These are phyloP conservation scores for Candida quercuum DNA, from an alignment of 805 yeast genomes.

Conservation along the genomic window DNA sequence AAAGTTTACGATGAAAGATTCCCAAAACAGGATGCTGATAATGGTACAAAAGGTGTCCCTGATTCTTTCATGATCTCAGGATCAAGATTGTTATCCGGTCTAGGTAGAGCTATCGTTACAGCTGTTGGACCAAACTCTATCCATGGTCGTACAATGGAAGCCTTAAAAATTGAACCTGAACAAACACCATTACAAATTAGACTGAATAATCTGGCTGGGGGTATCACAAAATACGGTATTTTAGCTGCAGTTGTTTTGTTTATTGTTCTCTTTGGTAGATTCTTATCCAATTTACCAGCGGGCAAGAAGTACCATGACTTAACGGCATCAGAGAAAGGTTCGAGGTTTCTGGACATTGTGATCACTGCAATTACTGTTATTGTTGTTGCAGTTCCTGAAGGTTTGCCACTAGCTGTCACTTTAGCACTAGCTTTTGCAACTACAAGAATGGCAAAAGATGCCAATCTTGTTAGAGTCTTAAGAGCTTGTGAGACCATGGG, in stretches of 20 bases:
- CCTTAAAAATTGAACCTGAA: conserved; percentile 71
- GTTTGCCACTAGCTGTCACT: conserved; percentile 95
- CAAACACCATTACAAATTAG: conserved; percentile 86
- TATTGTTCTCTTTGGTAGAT: conserved; percentile 71
- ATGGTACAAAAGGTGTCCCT: conserved; percentile 36
- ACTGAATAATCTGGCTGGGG: conserved; percentile 78
- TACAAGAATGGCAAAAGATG: conserved; percentile 95
- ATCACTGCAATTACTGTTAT: conserved; percentile 89
- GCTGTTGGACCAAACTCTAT: conserved; percentile 88
- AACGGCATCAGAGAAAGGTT: conserved; percentile 72
- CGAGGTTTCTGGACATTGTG: conserved; percentile 74
- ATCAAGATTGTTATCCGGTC: conserved; percentile 79
- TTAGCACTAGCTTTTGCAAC: conserved; percentile 97
- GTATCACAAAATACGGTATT: conserved; percentile 92
- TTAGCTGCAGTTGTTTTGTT: conserved; percentile 81
- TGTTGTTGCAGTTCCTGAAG: conserved; percentile 99
- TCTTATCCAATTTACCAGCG: conserved; percentile 54
- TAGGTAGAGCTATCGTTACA: conserved; percentile 80
- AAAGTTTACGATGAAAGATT: conserved; percentile 22
- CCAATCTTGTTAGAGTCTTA: conserved; percentile 89
- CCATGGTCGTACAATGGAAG: conserved; percentile 86
- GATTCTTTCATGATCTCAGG: conserved; percentile 93
- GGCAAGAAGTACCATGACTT: conserved; percentile 39
- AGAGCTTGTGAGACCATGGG: conserved; percentile 99
- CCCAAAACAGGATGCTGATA: conserved; percentile 26